These are phyloP conservation scores for Lanmaoa rubissima DNA, from an alignment of 768 basidiomycete genomes.

Conservation along the genomic window DNA sequence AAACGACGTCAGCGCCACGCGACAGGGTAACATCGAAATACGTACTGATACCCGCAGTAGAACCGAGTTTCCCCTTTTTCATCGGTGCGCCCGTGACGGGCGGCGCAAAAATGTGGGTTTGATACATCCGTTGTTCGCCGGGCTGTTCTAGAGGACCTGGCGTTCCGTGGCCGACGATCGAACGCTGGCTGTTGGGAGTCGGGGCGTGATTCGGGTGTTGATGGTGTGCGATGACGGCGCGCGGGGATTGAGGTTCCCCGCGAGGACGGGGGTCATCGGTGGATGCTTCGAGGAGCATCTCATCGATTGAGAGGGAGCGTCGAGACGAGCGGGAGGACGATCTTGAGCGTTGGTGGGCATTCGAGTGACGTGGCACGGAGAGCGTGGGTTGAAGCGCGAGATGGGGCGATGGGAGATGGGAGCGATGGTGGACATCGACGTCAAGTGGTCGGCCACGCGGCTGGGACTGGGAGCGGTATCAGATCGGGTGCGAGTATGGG, in stretches of 20 bases:
- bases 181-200: slow-evolving; percentile 14
- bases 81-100: slow-evolving; percentile 70
- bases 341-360: slow-evolving; percentile 19
- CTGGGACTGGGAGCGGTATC: slow-evolving; percentile 12
- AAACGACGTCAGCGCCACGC: slow-evolving; percentile 13
- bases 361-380: slow-evolving; percentile 12
- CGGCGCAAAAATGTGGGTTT: slow-evolving; percentile 71
- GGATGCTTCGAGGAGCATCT: slow-evolving; percentile 47
- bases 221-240: slow-evolving; percentile 30
- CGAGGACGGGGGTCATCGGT: slow-evolving; percentile 37
- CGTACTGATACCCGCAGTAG: slow-evolving; percentile 25
- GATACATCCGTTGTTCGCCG: slow-evolving; percentile 45
- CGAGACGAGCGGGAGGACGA: slow-evolving; percentile 38
- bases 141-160: slow-evolving; percentile 34
- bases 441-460: slow-evolving; percentile 17
- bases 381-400: slow-evolving; percentile 8
- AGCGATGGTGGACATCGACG: slow-evolving; percentile 29
- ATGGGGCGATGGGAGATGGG: slow-evolving; percentile 23
- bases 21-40: not conserved
- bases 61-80: slow-evolving; percentile 56
- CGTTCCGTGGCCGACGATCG: slow-evolving; percentile 21
- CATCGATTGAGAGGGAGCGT: slow-evolving; percentile 41
- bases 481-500: not conserved
- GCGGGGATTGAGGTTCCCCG: slow-evolving; percentile 31
- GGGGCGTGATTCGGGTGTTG: slow-evolving; percentile 29